Base-by-base conservation (phyloP, 345 rosid species). In the Salix viminalis region DNA sequence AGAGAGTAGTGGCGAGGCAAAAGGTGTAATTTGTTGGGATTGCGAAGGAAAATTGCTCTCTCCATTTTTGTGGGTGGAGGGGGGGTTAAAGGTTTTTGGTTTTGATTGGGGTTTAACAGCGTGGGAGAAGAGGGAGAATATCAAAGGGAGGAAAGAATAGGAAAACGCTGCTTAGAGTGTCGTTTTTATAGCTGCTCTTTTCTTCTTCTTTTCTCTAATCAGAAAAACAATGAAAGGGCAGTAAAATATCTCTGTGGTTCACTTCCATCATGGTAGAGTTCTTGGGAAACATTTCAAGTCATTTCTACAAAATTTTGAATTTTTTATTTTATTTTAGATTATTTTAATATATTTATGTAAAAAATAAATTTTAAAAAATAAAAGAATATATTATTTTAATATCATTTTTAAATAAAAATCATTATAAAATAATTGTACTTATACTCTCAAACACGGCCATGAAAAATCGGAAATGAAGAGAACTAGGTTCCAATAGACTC, bases 11-110 rank as follows among this genome's bases (percentile, higher is more conserved):
- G 84, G 62, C 89, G 36, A 77, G 76, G 64, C 89, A 85, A 62
- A 86, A 80, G 68, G 90, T 75, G 67, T 91, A 88, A 37, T 79
- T 83, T 42, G 90, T 68, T 76, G 70, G 87, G 72, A 13, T 90
- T 82, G 67, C 94, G 93, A 48, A 89, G 86, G 78, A 94, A 85
- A 11, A 85, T 83, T 24, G 88, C 56, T 19, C 87, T 68, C 86
- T 88, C 89, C 93, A 90, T 84, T 30, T 23, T 23, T 4, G 28
- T 58, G 15, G 62, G 10, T 23, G 4, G 11, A 56, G 28, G 1
- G 23, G 26, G 4, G 62, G 14, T 58, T 6, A 13, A 8, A 44
- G 64, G 41, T 39, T 73, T 61, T 61, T 56, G 19, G 8, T 21
- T 61, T 58, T 58, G 5, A 9, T 10, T 10, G 44, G 15, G 28